Evolutionary conservation across 352 stramenopile genomes (phyloP).

Genomic region (Globisporangium cylindrosporum): DNA sequence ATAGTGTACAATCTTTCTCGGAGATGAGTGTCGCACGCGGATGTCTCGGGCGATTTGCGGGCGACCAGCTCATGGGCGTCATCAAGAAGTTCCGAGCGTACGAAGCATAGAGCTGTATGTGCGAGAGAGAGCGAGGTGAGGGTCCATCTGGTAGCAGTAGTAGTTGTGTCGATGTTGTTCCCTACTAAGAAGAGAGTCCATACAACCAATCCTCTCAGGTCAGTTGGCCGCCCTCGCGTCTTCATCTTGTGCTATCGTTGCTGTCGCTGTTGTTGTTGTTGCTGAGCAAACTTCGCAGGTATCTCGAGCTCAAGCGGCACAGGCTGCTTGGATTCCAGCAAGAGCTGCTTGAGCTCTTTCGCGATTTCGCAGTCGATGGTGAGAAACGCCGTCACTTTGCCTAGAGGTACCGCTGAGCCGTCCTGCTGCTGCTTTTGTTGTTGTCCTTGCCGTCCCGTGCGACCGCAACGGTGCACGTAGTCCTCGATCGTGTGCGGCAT

Average conservation of each 20-base stretch:
- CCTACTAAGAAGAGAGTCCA: background rate
- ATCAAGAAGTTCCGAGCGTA: constrained; percentile 70
- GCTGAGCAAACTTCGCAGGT: constrained; percentile 31
- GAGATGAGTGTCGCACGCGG: constrained; percentile 70
- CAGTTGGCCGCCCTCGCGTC: too few relatives aligned
- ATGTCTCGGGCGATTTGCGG: constrained; percentile 72
- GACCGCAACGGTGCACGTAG: constrained; percentile 89
- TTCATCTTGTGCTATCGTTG: background rate
- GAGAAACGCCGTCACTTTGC: constrained; percentile 51
- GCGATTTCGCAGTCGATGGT: constrained; percentile 55
- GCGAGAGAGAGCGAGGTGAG: background rate
- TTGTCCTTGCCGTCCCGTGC: constrained; percentile 38
- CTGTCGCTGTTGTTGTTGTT: background rate
- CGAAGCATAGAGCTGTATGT: constrained; percentile 28
- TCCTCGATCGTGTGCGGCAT: constrained; percentile 90
- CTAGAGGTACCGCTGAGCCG: background rate
- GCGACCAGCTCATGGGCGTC: constrained; percentile 83
- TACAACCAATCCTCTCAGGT: background rate
- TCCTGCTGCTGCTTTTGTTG: background rate
- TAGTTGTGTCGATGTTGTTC: constrained; percentile 1
- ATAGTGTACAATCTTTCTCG: constrained; percentile 58
- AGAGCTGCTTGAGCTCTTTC: constrained; percentile 43
- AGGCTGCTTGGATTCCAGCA: constrained; percentile 38
- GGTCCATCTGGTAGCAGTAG: background rate
- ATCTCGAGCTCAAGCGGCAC: constrained; percentile 50